Conservation (phyloP, 2,329 filamentous ascomycete genomes). For the Colletotrichum camelliae region DNA sequence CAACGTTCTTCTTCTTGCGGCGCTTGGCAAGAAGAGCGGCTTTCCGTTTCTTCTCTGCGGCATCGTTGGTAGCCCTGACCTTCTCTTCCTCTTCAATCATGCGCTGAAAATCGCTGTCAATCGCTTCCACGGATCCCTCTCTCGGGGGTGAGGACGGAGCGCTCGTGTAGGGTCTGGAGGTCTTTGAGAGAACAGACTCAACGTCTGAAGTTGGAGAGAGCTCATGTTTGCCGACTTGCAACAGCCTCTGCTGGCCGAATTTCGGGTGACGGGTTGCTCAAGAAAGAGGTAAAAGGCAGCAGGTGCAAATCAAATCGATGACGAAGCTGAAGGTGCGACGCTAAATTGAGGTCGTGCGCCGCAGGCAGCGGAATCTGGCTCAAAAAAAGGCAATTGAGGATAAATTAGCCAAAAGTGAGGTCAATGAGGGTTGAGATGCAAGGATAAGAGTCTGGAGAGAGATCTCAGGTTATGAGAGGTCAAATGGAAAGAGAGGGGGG, state of each 20-base stretch:
- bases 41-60: conserved; percentile 51
- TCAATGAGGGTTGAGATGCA: background rate
- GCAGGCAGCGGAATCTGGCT: background rate
- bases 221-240: conserved; percentile 27
- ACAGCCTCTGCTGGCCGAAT: rapidly evolving
- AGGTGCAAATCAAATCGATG: conserved; percentile 1
- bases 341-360: background rate
- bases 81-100: conserved; percentile 41
- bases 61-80: conserved; percentile 43
- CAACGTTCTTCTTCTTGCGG: conserved; percentile 51
- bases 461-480: background rate
- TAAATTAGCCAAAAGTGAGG: background rate
- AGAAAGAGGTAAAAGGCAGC: background rate
- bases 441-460: background rate
- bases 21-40: conserved; percentile 43
- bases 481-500: background rate
- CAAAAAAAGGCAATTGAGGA: background rate
- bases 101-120: conserved; percentile 26
- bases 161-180: conserved; percentile 35
- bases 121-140: conserved; percentile 20
- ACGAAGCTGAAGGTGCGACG: background rate
- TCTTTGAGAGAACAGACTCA: conserved; percentile 33
- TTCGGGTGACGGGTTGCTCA: no score
- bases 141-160: conserved; percentile 43
- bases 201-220: no score